These are phyloP conservation scores for Phytopythium vexans DNA, from an alignment of 352 stramenopile species.

Conservation along the genomic window DNA sequence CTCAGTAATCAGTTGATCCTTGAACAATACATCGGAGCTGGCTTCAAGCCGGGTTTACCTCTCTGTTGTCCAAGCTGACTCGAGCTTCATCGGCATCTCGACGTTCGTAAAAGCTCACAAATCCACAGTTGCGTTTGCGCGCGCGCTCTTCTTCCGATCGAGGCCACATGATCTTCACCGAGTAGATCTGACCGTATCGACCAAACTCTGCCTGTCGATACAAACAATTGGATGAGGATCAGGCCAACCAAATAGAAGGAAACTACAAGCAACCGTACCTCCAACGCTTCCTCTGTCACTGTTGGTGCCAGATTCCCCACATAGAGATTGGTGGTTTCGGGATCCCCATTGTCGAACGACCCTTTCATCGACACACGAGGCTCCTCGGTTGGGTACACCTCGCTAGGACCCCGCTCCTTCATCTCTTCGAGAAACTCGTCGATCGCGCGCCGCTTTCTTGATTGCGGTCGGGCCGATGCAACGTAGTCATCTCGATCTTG, in stretches of 20 bases:
- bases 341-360: constrained; percentile 84
- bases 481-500: constrained; percentile 13
- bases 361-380: constrained; percentile 31
- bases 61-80: constrained; percentile 58
- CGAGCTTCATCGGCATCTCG: constrained; percentile 82
- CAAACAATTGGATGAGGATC: background rate
- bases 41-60: constrained; percentile 30
- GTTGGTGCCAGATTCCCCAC: constrained; percentile 92
- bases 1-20: background rate
- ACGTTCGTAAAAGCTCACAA: constrained; percentile 93
- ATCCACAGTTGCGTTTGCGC: constrained; percentile 90
- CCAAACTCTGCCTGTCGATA: constrained; percentile 68
- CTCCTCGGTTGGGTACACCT: constrained; percentile 15
- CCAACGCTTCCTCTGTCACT: constrained; percentile 90
- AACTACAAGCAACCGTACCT: constrained; percentile 25
- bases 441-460: constrained; percentile 70
- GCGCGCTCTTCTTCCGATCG: constrained; percentile 90
- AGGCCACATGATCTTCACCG: constrained; percentile 99
- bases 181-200: constrained; percentile 91
- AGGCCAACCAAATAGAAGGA: background rate
- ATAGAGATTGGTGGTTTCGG: constrained; percentile 92
- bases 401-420: constrained; percentile 51
- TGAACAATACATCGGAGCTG: constrained; percentile 1
- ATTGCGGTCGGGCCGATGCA: constrained; percentile 11
- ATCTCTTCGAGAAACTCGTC: constrained; percentile 89